Percentiles rank a stretch among this genome's conserved stretches.
These are phyloP conservation scores for Polyplosphaeria fusca DNA, from an alignment of 495 filamentous ascomycete species.

Conservation along the genomic window DNA sequence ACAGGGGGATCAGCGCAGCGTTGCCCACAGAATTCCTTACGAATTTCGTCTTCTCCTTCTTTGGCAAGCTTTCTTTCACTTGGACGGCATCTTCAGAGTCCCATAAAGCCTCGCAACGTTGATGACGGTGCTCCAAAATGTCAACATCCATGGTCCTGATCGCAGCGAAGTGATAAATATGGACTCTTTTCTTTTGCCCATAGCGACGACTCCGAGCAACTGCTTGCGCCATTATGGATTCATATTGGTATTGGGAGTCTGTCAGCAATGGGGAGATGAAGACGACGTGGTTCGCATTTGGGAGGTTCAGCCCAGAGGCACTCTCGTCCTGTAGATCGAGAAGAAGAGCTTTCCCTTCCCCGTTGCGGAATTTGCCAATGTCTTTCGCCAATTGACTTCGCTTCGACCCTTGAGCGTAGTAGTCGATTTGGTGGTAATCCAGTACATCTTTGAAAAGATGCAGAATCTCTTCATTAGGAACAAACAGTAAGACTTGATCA, in stretches of 20 bases:
- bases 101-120: conserved; percentile 14
- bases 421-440: conserved; percentile 40
- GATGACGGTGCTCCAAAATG: conserved; percentile 51
- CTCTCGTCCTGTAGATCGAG: conserved; percentile 61
- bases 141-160: conserved; percentile 67
- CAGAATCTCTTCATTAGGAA: conserved; percentile 35
- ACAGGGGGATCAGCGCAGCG: conserved; percentile 24
- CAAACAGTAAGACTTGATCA: conserved; percentile 45
- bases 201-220: conserved; percentile 65
- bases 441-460: too few species aligned
- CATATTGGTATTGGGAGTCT: conserved; percentile 55
- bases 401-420: conserved; percentile 37
- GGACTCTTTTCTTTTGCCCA: conserved; percentile 63
- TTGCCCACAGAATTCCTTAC: conserved; percentile 24
- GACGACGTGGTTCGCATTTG: conserved; percentile 72
- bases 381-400: conserved; percentile 34
- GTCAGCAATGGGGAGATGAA: conserved; percentile 64
- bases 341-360: conserved; percentile 55
- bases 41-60: conserved; percentile 30
- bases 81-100: conserved; percentile 1
- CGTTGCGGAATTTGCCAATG: conserved; percentile 47
- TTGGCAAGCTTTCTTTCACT: not conserved
- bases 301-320: conserved; percentile 72
- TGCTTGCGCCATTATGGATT: conserved; percentile 64
- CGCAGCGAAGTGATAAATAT: conserved; percentile 66